Percentiles rank a stretch among this genome's conserved stretches.
These are phyloP conservation scores for Pulveroboletus frians DNA, from an alignment of 768 basidiomycete genomes.

Conservation along the genomic window DNA sequence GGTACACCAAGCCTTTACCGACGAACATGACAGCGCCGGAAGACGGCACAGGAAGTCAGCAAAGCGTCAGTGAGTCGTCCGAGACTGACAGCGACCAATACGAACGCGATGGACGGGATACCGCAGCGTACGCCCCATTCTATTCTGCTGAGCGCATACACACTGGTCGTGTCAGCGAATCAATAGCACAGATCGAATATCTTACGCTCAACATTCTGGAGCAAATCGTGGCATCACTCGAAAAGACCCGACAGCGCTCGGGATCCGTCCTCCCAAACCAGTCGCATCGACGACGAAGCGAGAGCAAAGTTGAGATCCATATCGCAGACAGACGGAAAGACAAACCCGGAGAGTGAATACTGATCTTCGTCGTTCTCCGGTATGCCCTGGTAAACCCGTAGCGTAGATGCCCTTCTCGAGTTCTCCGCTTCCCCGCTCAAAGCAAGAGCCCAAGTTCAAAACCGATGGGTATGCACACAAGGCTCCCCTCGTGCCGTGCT, in stretches of 20 bases:
- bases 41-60: background rate
- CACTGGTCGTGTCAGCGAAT: slow-evolving; percentile 15
- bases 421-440: slow-evolving; percentile 36
- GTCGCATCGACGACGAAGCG: slow-evolving; percentile 2
- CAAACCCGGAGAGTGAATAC: slow-evolving; percentile 26
- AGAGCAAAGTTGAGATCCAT: slow-evolving; percentile 29
- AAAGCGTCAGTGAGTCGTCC: background rate
- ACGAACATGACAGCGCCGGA: background rate
- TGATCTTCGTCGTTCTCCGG: background rate
- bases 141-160: background rate
- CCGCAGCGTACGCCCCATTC: slow-evolving; percentile 5
- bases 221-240: slow-evolving; percentile 24
- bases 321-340: slow-evolving; percentile 35
- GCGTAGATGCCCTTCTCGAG: slow-evolving; percentile 17
- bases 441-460: slow-evolving; percentile 33
- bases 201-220: slow-evolving; percentile 29
- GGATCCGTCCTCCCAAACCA: background rate
- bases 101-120: slow-evolving; percentile 2
- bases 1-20: background rate
- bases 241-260: slow-evolving; percentile 1
- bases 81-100: slow-evolving; percentile 12
- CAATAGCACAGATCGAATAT: slow-evolving; percentile 26
- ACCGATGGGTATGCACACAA: slow-evolving; percentile 36
- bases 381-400: background rate
- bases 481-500: background rate